A percentile compares a stretch with the other conserved stretches of the same genome.
Conservation (phyloP, 306 rosid genomes). For the Medicago ruthenica region DNA sequence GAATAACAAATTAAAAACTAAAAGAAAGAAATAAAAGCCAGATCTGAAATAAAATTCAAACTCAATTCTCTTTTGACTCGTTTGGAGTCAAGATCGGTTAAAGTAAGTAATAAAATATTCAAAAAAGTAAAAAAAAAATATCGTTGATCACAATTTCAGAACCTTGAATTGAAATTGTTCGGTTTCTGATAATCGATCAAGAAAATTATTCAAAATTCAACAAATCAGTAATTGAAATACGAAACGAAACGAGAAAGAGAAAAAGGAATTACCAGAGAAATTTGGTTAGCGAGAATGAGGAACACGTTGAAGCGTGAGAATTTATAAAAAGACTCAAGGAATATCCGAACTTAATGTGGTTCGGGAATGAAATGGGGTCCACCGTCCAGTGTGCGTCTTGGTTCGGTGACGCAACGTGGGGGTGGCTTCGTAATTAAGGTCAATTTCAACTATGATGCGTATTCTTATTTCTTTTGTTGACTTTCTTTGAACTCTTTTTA, state of each 20-base stretch:
- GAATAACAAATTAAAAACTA: background rate
- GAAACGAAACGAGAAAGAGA: background rate
- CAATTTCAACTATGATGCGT: constrained; percentile 43
- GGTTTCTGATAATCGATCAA: constrained; percentile 14
- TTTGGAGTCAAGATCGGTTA: constrained; percentile 10
- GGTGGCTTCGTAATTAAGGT: constrained; percentile 36
- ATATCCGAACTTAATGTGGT: constrained; percentile 47
- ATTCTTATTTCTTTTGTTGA: constrained; percentile 7
- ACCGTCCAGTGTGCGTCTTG: constrained; percentile 51
- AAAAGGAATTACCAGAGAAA: constrained; percentile 40
- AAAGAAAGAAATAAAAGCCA: background rate
- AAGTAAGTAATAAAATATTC: background rate
- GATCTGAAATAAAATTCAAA: constrained; percentile 40
- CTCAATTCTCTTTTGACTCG: constrained; percentile 31
- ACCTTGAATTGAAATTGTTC: background rate
- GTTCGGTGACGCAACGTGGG: constrained; percentile 51
- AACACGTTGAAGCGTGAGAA: constrained; percentile 25
- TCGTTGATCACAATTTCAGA: too few relatives aligned
- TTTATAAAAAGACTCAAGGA: constrained; percentile 39
- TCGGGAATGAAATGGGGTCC: constrained; percentile 44
- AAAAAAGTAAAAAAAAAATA: background rate
- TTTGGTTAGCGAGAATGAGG: constrained; percentile 9
- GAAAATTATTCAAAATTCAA: constrained; percentile 1
- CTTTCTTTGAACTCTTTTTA: constrained; percentile 17
- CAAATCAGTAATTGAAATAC: background rate